Conservation (phyloP, 2,329 filamentous ascomycete genomes). For the Paraphaeosphaeria sporulosa region DNA sequence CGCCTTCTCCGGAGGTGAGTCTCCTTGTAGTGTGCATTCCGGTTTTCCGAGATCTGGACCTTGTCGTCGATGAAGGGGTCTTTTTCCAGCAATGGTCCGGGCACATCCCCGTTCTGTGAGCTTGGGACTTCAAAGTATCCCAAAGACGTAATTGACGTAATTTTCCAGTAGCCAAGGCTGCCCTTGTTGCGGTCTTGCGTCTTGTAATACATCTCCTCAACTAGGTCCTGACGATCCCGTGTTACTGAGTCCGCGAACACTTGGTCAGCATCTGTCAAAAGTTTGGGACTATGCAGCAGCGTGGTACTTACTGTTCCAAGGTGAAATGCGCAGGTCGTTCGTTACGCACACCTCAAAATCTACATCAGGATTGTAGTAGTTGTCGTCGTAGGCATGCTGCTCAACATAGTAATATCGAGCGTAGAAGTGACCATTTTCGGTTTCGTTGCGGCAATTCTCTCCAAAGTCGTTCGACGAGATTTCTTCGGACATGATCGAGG, state of each 20-base stretch:
- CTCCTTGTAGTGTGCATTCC: not conserved
- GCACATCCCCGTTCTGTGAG: conserved; percentile 13
- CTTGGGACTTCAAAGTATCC: conserved; percentile 25
- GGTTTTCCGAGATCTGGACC: not conserved
- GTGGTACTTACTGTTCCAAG: conserved; percentile 14
- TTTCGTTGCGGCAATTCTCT: conserved; percentile 20
- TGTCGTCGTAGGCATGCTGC: not conserved
- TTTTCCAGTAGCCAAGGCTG: conserved; percentile 6
- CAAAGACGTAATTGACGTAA: conserved; percentile 8
- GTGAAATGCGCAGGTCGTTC: conserved; percentile 11
- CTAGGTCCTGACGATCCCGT: conserved; percentile 21
- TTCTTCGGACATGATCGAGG: not conserved
- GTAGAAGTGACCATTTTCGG: conserved; percentile 19
- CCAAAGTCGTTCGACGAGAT: conserved; percentile 10
- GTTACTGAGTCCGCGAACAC: not conserved
- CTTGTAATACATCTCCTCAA: conserved; percentile 17
- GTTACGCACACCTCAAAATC: conserved; percentile 18
- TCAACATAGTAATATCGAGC: conserved; percentile 10
- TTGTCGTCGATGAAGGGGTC: conserved; percentile 12
- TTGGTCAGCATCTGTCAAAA: not conserved
- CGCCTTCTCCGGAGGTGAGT: not conserved
- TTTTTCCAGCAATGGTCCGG: conserved; percentile 19
- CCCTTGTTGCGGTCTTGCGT: not conserved
- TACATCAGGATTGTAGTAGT: not conserved
- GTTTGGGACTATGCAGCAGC: not conserved